A percentile compares a stretch with the other conserved stretches of the same genome.
phyloP scores from a whole-genome alignment of 1,284 basidiomycete species.

The Trametes polyzona region DNA sequence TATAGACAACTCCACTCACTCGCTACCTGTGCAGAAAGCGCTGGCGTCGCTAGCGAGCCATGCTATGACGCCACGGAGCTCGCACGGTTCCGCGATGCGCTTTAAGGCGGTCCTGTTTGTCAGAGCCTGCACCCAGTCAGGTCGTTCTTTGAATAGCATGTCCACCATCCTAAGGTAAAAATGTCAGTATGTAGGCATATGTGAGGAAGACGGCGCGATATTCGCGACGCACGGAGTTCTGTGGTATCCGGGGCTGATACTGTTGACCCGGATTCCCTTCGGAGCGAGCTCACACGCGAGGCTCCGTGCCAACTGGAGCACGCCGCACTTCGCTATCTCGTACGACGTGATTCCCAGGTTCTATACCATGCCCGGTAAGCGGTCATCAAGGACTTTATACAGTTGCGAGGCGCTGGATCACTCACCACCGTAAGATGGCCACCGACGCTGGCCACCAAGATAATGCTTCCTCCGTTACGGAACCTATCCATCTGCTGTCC shows the following conservation, averaged over 20 bases:
- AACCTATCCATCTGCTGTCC: conserved; percentile 76
- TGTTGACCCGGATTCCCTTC: conserved; percentile 75
- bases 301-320: conserved; percentile 80
- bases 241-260: conserved; percentile 73
- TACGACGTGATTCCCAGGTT: conserved; percentile 69
- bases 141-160: neutral
- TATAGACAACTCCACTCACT: too few species aligned
- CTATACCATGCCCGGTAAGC: conserved; percentile 34
- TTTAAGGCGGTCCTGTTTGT: neutral
- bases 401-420: neutral
- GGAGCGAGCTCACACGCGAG: conserved; percentile 82
- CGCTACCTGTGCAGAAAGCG: too few species aligned
- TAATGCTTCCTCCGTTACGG: conserved; percentile 73
- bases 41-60: too few species aligned
- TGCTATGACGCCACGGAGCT: conserved; percentile 73
- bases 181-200: too few species aligned
- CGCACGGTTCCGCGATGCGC: conserved; percentile 43
- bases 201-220: too few species aligned
- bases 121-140: neutral
- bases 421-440: conserved; percentile 80
- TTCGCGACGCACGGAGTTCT: conserved; percentile 70
- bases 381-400: neutral
- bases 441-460: conserved; percentile 84
- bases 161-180: neutral
- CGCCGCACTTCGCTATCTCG: conserved; percentile 79